Conservation (phyloP, 176 grass and related monocot species). For the Ananas comosus region DNA sequence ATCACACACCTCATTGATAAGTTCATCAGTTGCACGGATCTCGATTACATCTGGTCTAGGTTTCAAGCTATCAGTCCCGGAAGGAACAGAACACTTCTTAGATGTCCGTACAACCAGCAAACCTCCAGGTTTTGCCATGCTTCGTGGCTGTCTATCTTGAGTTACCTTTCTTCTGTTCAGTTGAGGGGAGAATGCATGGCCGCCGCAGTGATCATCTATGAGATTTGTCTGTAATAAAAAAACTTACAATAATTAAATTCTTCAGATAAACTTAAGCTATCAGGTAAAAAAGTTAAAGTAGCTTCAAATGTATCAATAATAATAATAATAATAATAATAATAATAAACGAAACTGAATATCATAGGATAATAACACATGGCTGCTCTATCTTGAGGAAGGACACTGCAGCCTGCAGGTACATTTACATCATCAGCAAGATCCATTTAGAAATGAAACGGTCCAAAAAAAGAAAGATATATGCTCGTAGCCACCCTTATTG, state of each 20-base stretch:
- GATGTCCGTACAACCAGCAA: neutral
- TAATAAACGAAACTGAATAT: no score
- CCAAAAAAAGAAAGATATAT: no score
- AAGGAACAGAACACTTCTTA: constrained; percentile 8
- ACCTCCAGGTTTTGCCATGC: constrained; percentile 17
- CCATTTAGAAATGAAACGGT: no score
- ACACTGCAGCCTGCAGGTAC: no score
- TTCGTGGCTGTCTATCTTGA: constrained; percentile 21
- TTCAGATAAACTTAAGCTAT: neutral
- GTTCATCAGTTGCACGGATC: constrained; percentile 30
- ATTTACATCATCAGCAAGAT: no score
- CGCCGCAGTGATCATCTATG: neutral
- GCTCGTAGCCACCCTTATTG: no score
- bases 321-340: no score
- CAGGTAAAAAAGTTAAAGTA: neutral
- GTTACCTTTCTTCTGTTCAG: constrained; percentile 12
- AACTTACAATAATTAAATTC: neutral
- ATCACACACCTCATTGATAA: constrained; percentile 39
- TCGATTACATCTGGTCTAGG: constrained; percentile 29
- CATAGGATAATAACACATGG: no score
- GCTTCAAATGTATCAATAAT: no score
- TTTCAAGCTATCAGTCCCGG: constrained; percentile 12
- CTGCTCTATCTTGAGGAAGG: no score
- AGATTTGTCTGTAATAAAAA: neutral
- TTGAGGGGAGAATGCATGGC: neutral